phyloP scores from a whole-genome alignment of 2,329 filamentous ascomycete species.

The Diplodia corticola region DNA sequence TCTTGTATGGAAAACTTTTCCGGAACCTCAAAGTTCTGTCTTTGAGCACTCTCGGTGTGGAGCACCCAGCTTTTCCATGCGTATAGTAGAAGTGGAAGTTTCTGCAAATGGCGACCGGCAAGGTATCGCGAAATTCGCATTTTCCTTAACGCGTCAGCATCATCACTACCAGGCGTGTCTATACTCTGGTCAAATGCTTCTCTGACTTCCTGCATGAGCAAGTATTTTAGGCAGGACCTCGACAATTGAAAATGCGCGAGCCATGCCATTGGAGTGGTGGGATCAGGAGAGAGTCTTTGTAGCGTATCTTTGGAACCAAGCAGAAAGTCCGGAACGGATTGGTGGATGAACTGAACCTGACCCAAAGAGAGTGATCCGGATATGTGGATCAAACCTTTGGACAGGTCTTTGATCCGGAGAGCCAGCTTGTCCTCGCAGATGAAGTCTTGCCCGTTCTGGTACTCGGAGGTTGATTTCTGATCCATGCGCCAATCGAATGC shows the following conservation, averaged over 20 bases:
- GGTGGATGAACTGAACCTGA: neutral
- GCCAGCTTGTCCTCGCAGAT: neutral
- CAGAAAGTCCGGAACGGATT: neutral
- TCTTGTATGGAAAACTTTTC: neutral
- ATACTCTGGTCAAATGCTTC: neutral
- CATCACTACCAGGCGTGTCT: no score
- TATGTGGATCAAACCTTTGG: neutral
- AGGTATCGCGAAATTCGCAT: no score
- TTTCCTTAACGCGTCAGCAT: no score
- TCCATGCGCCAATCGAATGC: neutral
- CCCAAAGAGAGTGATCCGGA: neutral
- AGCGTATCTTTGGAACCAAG: neutral
- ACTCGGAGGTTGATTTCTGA: neutral
- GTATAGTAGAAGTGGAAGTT: neutral
- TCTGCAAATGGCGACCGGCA: neutral
- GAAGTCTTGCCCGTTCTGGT: neutral
- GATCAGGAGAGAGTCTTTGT: neutral
- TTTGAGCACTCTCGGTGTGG: neutral
- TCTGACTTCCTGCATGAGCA: neutral
- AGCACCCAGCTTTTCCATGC: neutral
- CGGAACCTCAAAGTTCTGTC: neutral
- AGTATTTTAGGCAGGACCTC: neutral
- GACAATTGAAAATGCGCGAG: neutral
- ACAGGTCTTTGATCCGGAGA: neutral
- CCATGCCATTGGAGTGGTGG: neutral